These are phyloP conservation scores for Metschnikowia amazonensis DNA, from an alignment of 805 yeast genomes.

Conservation along the genomic window DNA sequence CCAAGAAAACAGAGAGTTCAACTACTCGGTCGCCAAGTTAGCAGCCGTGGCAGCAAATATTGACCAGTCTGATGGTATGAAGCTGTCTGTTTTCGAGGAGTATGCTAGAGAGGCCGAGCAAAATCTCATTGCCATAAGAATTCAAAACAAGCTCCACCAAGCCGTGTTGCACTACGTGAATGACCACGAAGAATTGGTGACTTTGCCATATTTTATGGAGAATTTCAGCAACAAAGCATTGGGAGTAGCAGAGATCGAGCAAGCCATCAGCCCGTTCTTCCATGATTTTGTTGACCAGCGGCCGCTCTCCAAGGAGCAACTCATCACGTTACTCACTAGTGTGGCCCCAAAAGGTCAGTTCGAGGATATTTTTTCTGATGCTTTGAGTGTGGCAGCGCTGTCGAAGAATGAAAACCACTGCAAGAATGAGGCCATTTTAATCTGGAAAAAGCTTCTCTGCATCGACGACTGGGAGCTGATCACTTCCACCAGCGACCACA, in stretches of 20 bases:
- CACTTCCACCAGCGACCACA: constrained; percentile 30
- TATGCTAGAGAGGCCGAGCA: constrained; percentile 41
- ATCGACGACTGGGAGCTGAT: constrained; percentile 51
- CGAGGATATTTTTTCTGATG: constrained; percentile 31
- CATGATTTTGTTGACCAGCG: constrained; percentile 32
- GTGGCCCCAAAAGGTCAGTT: constrained; percentile 29
- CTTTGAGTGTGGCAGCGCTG: constrained; percentile 50
- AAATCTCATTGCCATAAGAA: constrained; percentile 45
- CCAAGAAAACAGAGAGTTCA: constrained; percentile 47
- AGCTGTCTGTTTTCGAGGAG: constrained; percentile 9
- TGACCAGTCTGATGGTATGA: background rate
- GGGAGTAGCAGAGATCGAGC: constrained; percentile 5
- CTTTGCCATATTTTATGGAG: constrained; percentile 25
- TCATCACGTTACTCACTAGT: constrained; percentile 51
- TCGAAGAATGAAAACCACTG: constrained; percentile 25
- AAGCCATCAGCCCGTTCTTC: constrained; percentile 23
- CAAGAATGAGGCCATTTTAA: constrained; percentile 21
- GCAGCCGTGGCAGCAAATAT: constrained; percentile 46
- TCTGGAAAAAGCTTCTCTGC: constrained; percentile 60
- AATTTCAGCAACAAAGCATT: constrained; percentile 16
- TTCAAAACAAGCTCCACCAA: constrained; percentile 40
- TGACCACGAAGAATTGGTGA: constrained; percentile 23
- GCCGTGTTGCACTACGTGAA: constrained; percentile 22
- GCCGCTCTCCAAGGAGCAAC: constrained; percentile 40
- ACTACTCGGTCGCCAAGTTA: constrained; percentile 70